Conservation (phyloP, 345 rosid species). For the Dipteronia dyeriana region DNA sequence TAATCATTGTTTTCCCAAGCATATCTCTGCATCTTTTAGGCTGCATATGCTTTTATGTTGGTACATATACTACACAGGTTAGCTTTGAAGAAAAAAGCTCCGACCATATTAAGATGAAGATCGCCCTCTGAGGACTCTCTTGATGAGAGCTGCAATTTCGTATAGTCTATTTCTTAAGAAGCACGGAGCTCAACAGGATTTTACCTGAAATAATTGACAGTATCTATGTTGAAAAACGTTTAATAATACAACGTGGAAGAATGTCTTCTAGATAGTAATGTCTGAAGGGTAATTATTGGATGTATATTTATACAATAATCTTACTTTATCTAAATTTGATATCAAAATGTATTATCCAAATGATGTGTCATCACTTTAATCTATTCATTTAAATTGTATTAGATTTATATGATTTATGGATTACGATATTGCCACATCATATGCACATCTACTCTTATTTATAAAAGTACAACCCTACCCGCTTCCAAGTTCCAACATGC, state of each 20-base stretch:
- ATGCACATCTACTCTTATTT: too few relatives aligned
- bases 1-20: not conserved
- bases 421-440: too few relatives aligned
- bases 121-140: not conserved
- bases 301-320: too few relatives aligned
- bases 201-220: not conserved
- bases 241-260: too few relatives aligned
- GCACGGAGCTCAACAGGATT: not conserved
- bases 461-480: too few relatives aligned
- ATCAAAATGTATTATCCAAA: too few relatives aligned
- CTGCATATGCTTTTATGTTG: not conserved
- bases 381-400: too few relatives aligned
- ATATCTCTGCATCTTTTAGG: not conserved
- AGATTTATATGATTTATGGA: too few relatives aligned
- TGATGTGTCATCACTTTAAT: too few relatives aligned
- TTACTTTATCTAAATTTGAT: too few relatives aligned
- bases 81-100: not conserved
- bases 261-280: not conserved
- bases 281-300: not conserved
- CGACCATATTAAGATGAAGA: not conserved
- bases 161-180: not conserved
- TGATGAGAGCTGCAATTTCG: not conserved
- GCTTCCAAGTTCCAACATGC: not conserved
- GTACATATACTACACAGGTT: not conserved
- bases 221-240: not conserved